A percentile compares a stretch with the other conserved stretches of the same genome.
Evolutionary conservation across 2,329 filamentous ascomycete genomes (phyloP).

Genomic region (Sclerotinia borealis): DNA sequence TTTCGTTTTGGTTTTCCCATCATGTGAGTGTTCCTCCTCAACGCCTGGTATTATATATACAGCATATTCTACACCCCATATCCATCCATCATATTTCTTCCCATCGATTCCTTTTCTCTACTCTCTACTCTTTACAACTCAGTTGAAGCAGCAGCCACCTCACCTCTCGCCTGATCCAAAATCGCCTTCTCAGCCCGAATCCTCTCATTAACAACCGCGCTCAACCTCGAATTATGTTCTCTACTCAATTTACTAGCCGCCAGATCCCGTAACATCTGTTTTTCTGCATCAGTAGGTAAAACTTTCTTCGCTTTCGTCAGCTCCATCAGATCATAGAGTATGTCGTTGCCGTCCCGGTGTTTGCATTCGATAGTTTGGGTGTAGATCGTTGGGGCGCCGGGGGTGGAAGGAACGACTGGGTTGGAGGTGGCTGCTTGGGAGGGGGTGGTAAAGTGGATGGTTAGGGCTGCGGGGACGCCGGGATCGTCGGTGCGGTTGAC

Average conservation of each 20-base stretch:
- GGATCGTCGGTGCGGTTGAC: slow-evolving; percentile 62
- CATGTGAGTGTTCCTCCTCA: slow-evolving; percentile 12
- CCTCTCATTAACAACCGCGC: slow-evolving; percentile 47
- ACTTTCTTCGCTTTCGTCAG: slow-evolving; percentile 56
- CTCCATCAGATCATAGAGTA: slow-evolving; percentile 55
- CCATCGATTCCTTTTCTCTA: not conserved
- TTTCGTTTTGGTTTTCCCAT: not conserved
- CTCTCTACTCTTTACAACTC: slow-evolving; percentile 1
- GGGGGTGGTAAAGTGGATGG: slow-evolving; percentile 52
- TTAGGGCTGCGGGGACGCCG: slow-evolving; percentile 52
- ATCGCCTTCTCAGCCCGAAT: slow-evolving; percentile 57
- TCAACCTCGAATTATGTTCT: slow-evolving; percentile 48
- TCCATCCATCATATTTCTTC: not conserved
- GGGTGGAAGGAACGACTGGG: slow-evolving; percentile 23
- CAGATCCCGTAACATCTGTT: slow-evolving; percentile 50
- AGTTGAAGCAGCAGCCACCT: slow-evolving; percentile 8
- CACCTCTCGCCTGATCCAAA: slow-evolving; percentile 46
- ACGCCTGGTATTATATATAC: slow-evolving; percentile 20
- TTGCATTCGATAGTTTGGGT: slow-evolving; percentile 55
- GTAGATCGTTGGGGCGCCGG: slow-evolving; percentile 32
- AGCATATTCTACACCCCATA: slow-evolving; percentile 7
- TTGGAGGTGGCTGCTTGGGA: slow-evolving; percentile 31
- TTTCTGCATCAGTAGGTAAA: slow-evolving; percentile 53
- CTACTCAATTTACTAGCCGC: slow-evolving; percentile 47
- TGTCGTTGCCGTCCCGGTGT: slow-evolving; percentile 52